Base-by-base conservation (phyloP, 1,284 basidiomycete species). In the Marasmius fiardii region DNA sequence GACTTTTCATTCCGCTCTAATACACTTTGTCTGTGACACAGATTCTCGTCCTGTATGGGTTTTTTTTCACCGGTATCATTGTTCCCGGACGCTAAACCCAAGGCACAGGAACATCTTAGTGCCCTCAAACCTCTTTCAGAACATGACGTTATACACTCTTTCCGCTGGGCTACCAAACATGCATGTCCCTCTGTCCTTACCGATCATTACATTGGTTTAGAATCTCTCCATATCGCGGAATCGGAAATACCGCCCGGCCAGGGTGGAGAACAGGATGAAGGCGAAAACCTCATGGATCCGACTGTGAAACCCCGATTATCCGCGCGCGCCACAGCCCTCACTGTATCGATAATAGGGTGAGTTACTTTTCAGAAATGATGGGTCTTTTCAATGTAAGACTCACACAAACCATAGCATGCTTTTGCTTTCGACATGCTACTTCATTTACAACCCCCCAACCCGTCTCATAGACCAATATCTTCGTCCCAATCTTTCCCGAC, bases 401-500 rank as follows among this genome's bases (percentile, higher is more conserved):
- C 28, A 33, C 16, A 18, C 43, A 3, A 52, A 28, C 21, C 39
- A 11, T 39, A 47, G 33, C 35, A 35, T 31, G 21, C 34, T 28
- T 34, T 26, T 56, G 10, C 33, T 56, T 1, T 52, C 43, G 24
- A 52, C 51, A 2, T 52, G 35, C 34, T 47, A 31, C n/a, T 35
- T 51, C 14, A 48, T 56, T 4, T 43, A 48, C 31, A 43, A 52
- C 21, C 50, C 55, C 20, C 54, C 49, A 5, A 48, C 34, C 21
- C 23, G 39, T 20, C 43, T 56, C 26, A 39, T 56, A 3, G 43
- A 56, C 35, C 12, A 43, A 4, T 45, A 52, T 26, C n/a, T 56
- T 8, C 31, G 50, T 21, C 55, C 51, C 3, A 10, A 23, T 37
- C 51, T 52, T 28, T 52, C 55, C 23, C 55, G 52, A 16, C 16